Base-by-base conservation (phyloP, 2,329 filamentous ascomycete genomes). In the Cytospora mali region DNA sequence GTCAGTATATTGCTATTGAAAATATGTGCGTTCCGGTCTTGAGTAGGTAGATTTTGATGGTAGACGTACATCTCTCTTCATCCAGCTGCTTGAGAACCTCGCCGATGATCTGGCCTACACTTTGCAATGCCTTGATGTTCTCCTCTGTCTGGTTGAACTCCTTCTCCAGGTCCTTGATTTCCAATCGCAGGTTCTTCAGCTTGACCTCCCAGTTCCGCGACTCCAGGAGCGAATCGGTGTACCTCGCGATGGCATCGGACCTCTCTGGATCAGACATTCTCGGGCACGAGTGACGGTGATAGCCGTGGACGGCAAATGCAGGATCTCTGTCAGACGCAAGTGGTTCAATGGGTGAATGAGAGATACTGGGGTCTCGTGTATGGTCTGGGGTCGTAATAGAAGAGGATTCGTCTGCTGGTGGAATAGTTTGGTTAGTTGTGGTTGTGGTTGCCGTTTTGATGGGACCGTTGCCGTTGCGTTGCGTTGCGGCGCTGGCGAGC, bases 161-260 rank as follows among this genome's bases (percentile, higher is more conserved):
- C 74, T 91, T 93, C 75, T 97, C 92, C 61, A 98, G 80, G 64
- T 90, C 92, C 81, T 98, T 99, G 77, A 99, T 97, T 70, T 97
- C 95, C 79, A 97, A 82, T 67, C 95, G 91, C 71, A 99, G 81
- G 58, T 89, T 87, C 82, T 98, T 99, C 66, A 99, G 86, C 84
- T 98, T 99, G 58, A 94, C 90, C 79, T 99, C 96, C 93, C 93
- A 98, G 84, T 99, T 95, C 78, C 96, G 88, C 71, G 96, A 96
- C 78, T 99, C 94, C 73, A 97, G 85, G 71, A 94, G 85, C 81
- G 91, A 93, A 66, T 83, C 80, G 75, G 92, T 92, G 82, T 92
- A 94, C 64, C 88, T 86, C 73, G 88, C 83, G 72, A 94, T 87
- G 73, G 91, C 90, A 75, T 88, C 84, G 70, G 88, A 79, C 75